A percentile compares a stretch with the other conserved stretches of the same genome.
Evolutionary conservation across 805 yeast species (phyloP).

Genomic region (Barnettozyma sucrosica): DNA sequence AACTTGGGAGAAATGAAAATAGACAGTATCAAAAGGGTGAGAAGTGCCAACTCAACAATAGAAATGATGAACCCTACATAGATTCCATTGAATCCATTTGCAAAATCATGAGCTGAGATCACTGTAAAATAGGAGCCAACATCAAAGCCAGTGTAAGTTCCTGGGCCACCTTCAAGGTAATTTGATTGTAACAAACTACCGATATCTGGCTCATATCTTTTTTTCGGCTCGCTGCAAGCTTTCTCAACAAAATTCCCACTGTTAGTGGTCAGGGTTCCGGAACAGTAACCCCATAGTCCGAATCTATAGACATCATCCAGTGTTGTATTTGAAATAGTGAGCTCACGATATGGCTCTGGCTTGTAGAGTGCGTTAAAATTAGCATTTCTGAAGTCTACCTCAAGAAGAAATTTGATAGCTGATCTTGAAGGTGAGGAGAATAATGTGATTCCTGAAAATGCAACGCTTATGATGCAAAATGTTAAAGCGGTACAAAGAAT

Average conservation of each 20-base stretch:
- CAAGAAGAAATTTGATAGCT: neutral
- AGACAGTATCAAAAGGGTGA: neutral
- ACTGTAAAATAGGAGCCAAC: neutral
- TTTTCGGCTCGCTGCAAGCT: neutral
- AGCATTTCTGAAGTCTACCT: neutral
- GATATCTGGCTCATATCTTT: constrained; percentile 2
- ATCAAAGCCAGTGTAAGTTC: neutral
- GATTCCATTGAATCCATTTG: constrained; percentile 4
- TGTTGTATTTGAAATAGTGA: neutral
- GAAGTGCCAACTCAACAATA: neutral
- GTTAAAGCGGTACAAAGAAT: neutral
- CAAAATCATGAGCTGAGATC: neutral
- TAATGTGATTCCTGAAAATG: neutral
- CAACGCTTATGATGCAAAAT: neutral
- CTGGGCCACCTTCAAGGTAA: neutral
- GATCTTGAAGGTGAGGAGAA: neutral
- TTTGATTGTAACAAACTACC: neutral
- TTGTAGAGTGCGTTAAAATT: neutral
- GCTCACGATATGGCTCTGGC: neutral
- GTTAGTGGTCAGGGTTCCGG: neutral
- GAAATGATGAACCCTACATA: constrained; percentile 1
- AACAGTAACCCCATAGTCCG: constrained; percentile 5
- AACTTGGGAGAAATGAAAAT: neutral
- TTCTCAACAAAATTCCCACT: neutral
- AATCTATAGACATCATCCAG: constrained; percentile 1